Base-by-base conservation (phyloP, 139 green algal genomes). In the Pleodorina starrii region DNA sequence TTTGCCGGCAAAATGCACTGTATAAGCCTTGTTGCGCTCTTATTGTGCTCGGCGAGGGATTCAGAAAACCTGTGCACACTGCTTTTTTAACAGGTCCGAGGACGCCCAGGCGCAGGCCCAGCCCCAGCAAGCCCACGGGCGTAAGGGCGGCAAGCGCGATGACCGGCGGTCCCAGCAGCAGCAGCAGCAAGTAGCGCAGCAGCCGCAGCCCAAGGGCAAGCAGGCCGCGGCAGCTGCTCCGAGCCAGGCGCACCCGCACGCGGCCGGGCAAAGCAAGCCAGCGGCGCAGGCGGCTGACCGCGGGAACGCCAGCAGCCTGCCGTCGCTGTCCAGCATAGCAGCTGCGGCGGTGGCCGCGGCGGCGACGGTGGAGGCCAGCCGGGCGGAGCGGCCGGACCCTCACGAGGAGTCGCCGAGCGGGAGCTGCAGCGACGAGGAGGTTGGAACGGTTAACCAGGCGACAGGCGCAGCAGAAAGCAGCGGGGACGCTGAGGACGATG, bases 371-470 rank as follows among this genome's bases (percentile, higher is more conserved):
- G 82, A 51, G 29, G 27, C 80, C n/a, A 50, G 63, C 83, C 46
- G 42, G 35, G 38, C 48, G 5, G 83, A 72, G 32, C 83, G 68
- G 19, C 44, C 46, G 0, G 66, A 51, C 25, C 46, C 23, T 2
- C 46, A 12, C 29, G 81, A 79, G 17, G 82, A 48, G 2, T 21
- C 66, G 46, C 9, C n/a, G 2, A 87, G 66, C 68, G 82, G 51
- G 11, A 80, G 44, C 82, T 25, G 32, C 25, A 88, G 82, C 36
- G 79, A 75, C 2, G 77, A 90, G 78, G 60, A 92, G 77, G 89
- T 90, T 21, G 84, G 84, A 16, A 91, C 82, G 54, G 82, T 89
- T 0, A 76, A 87, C 51, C 84, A 90, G 77, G 89, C 84, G 9
- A 88, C 84, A 5, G 77, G 84, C 3, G 77, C 84, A 9, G 43